Evolutionary conservation across 306 rosid species (phyloP), one percentile per base, ranked within the genome.

Genomic region (Lablab purpureus): DNA sequence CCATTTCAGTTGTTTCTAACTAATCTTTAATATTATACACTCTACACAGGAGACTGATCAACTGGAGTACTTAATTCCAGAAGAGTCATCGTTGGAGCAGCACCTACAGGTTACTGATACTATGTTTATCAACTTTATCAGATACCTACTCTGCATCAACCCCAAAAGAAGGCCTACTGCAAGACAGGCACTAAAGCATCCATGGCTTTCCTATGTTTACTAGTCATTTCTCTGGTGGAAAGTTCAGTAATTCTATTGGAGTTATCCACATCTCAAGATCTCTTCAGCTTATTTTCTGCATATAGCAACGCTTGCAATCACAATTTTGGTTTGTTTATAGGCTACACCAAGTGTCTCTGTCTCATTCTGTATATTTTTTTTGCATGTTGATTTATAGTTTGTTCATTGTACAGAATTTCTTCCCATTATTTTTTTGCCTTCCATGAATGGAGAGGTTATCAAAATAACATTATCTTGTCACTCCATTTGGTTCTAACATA

Each of bases 31-130:
- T 1, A 30, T 70, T 79, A 22, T 65, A 63, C 54, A 56, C 89
- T 90, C 91, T 72, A 47, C 54, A 51, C 90, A 96, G 99, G 98
- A 91, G 74, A 93, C 90, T 67, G 86, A 88, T 76, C 90, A 93
- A 85, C 64, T 91, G 81, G 98, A 93, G 78, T 90, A 88, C 87
- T 80, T 96, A 89, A 91, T 93, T 67, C 98, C 97, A 1, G 98
- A 90, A 84, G 91, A 89, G 72, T 75, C 91, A 40, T 84, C 97
- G 32, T 79, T 96, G 83, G 98, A 90, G 87, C 84, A 84, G 67
- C 99, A 87, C 66, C 81, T 95, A 73, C 90, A 77, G 58, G 92
- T 86, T 36, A 64, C 78, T 1, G 97, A 96, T 62, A 40, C 73
- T 4, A 82, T 82, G 86, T 93, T 96, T 30, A 77, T 91, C 6